Percentiles rank a stretch among this genome's conserved stretches.
Conservation (phyloP, 2,329 filamentous ascomycete species). For the Calonectria pseudoturangicola region DNA sequence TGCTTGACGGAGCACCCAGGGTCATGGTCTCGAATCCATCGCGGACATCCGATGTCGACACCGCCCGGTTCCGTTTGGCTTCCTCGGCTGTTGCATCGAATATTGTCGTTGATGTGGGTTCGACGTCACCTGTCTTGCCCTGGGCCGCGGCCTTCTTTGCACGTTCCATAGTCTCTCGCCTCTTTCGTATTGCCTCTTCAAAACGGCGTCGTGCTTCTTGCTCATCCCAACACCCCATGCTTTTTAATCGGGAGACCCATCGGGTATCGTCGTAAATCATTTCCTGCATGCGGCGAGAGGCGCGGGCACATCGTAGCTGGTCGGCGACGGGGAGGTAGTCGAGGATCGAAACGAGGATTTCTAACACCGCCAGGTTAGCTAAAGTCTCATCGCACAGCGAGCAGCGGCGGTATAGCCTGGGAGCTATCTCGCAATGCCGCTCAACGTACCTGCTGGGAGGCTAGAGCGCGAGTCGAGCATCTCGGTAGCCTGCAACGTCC, state of each 20-base stretch:
- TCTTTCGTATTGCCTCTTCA: conserved; percentile 80
- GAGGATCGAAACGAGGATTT: conserved; percentile 91
- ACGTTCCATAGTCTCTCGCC: conserved; percentile 71
- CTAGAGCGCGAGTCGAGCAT: conserved; percentile 86
- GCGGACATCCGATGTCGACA: conserved; percentile 56
- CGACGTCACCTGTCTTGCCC: conserved; percentile 42
- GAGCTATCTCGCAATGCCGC: too few relatives aligned
- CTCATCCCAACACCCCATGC: conserved; percentile 96
- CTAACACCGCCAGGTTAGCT: conserved; percentile 64
- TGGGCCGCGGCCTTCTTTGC: conserved; percentile 49
- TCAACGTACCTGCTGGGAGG: conserved; percentile 83
- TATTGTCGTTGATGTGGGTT: conserved; percentile 70
- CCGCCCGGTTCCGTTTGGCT: conserved; percentile 70
- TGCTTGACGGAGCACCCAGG: conserved; percentile 67
- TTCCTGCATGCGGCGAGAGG: conserved; percentile 91
- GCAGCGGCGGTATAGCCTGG: background rate
- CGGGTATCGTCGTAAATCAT: conserved; percentile 99
- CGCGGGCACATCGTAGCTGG: conserved; percentile 88
- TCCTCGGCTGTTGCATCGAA: conserved; percentile 85
- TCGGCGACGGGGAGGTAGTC: conserved; percentile 92
- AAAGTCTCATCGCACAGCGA: background rate
- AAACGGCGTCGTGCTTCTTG: conserved; percentile 86
- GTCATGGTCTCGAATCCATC: conserved; percentile 90
- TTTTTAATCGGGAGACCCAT: conserved; percentile 91
- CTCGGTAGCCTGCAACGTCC: conserved; percentile 85